Evolutionary conservation across 2,329 filamentous ascomycete species (phyloP).

Genomic region (Raffaelea arxii): DNA sequence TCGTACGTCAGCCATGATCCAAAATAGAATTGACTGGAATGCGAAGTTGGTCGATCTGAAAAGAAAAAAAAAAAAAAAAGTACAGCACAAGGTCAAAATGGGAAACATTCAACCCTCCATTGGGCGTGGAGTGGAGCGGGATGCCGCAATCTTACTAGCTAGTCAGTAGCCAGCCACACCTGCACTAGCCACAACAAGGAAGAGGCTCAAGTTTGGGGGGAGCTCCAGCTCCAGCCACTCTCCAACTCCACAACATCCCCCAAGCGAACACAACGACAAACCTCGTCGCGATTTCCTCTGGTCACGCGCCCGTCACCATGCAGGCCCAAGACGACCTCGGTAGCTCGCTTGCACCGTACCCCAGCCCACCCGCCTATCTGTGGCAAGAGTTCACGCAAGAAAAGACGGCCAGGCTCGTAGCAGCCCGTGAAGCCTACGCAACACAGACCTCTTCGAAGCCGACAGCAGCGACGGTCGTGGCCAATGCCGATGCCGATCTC

Average conservation of each 20-base stretch:
- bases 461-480: constrained; percentile 23
- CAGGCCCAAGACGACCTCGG: constrained; percentile 36
- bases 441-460: constrained; percentile 18
- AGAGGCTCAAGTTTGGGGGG: no score
- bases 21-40: not conserved
- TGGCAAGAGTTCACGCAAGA: constrained; percentile 78
- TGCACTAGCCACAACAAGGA: no score
- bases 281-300: no score
- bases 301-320: no score
- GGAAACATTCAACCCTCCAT: no score
- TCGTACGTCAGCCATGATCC: constrained; percentile 65
- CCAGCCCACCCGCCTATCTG: constrained; percentile 71
- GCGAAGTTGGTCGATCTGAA: no score
- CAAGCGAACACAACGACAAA: not conserved
- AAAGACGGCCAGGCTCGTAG: constrained; percentile 51
- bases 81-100: no score
- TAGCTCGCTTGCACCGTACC: constrained; percentile 31
- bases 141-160: no score
- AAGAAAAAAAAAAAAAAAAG: no score
- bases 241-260: not conserved
- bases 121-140: no score
- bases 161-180: no score
- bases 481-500: constrained; percentile 58
- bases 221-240: no score
- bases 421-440: constrained; percentile 30